Evolutionary conservation across 1,284 basidiomycete genomes (phyloP).

Genomic region (Moniliophthora roreri): DNA sequence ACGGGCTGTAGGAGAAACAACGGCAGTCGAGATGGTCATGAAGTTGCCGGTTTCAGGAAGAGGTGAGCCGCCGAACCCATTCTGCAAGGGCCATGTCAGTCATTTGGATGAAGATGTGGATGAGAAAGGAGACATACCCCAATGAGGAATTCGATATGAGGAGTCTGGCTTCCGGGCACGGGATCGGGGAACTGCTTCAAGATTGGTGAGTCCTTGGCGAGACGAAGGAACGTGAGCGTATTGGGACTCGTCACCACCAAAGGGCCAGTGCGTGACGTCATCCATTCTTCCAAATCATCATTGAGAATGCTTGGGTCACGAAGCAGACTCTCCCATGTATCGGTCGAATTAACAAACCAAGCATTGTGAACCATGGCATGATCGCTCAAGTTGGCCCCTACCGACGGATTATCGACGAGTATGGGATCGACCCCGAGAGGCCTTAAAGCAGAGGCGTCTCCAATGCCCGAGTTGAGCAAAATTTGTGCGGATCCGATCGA

Average conservation of each 20-base stretch:
- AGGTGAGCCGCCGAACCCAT: conserved; percentile 1
- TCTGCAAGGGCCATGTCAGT: neutral
- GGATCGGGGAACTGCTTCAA: conserved; percentile 14
- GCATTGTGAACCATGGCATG: conserved; percentile 26
- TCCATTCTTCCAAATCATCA: conserved; percentile 19
- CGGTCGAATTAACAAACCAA: conserved; percentile 20
- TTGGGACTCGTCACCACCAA: conserved; percentile 20
- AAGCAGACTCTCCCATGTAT: conserved; percentile 20
- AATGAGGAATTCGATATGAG: conserved; percentile 16
- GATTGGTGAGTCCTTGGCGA: conserved; percentile 18
- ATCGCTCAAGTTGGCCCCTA: conserved; percentile 36
- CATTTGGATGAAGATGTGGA: neutral
- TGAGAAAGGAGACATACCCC: conserved; percentile 6
- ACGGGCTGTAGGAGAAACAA: neutral
- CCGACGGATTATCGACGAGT: conserved; percentile 26
- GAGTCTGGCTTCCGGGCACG: conserved; percentile 15
- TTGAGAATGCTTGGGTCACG: conserved; percentile 18
- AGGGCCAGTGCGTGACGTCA: conserved; percentile 16
- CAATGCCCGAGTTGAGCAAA: conserved; percentile 32
- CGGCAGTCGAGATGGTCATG: neutral
- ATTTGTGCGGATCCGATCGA: conserved; percentile 25
- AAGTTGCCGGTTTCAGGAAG: neutral
- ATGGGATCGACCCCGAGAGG: conserved; percentile 24
- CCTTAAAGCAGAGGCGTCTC: conserved; percentile 23
- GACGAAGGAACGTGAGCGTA: conserved; percentile 21